Conservation (phyloP, 495 filamentous ascomycete genomes). For the Aspergillus conjunctus region DNA sequence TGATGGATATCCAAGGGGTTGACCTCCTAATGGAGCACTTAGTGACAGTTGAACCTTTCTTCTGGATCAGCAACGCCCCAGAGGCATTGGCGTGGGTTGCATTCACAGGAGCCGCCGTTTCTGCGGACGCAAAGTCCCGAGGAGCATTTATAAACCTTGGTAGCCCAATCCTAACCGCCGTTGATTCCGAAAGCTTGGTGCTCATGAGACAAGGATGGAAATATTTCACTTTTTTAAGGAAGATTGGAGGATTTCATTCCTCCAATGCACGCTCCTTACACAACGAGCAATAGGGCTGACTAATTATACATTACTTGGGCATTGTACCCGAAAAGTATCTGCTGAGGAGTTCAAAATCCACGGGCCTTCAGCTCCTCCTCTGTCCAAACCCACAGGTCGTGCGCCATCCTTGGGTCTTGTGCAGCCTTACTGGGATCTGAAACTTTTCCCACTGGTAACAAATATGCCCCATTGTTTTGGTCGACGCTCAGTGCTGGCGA, state of each 20-base stretch:
- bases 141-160: neutral
- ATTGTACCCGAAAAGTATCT: neutral
- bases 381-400: conserved; percentile 14
- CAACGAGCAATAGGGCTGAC: neutral
- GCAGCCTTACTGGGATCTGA: neutral
- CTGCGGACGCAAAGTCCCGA: neutral
- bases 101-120: conserved; percentile 3
- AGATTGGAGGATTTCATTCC: neutral
- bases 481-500: neutral
- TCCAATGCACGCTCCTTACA: neutral
- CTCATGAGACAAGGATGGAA: conserved; percentile 7
- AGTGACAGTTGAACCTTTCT: neutral
- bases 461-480: conserved; percentile 1
- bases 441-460: neutral
- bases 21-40: neutral
- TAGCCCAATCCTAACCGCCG: neutral
- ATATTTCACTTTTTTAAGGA: conserved; percentile 1
- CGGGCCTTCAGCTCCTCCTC: neutral
- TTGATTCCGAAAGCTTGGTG: neutral
- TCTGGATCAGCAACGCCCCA: neutral
- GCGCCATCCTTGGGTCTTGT: neutral
- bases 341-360: neutral
- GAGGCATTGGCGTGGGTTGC: neutral
- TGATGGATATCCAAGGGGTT: neutral
- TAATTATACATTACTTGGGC: neutral